Base-by-base conservation (phyloP, 2,329 filamentous ascomycete genomes). In the Ceratocystis cacaofunesta region DNA sequence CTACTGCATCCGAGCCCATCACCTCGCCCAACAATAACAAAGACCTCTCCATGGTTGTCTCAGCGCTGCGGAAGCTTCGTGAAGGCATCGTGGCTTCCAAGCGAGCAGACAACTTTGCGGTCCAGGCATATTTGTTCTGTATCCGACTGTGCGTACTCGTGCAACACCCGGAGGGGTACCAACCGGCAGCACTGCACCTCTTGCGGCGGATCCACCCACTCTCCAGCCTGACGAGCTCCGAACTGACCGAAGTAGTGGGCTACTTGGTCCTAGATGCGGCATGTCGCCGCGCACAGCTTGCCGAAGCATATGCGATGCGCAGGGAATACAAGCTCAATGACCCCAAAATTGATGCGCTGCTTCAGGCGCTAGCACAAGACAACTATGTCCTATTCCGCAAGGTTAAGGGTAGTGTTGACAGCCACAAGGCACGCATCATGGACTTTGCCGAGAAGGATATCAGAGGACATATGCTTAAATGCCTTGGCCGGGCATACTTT, bases 81-180 rank as follows among this genome's bases (percentile, higher is more conserved):
- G 94, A 99, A 77, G 92, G 87, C 28, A 86, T 97, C 61, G 84
- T 95, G 2, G 89, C 89, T 12, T 86, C 88, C 7, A 84, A 85
- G 64, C 85, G 92, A 22, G 78, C 80, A 44, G 89, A 96, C 72
- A 79, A 83, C 63, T 99, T 99, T 75, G 86, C 92, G 1, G 85
- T 88, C n/a, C 86, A 91, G 70, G 89, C 86, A 17, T 96, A 97
- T 75, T 85, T 95, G 68, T 97, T 97, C 78, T 90, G 89, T 71
- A 89, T 95, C 70, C 87, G 92, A 65, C 80, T 92, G 30, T 86
- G 89, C 28, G 86, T 99, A 68, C 82, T 96, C 43, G 85, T 88
- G 66, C 85, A 86, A 69, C 87, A 95, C 70, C 88, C 87, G 70
- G 90, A 95, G 70, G 91, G 91, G 1, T 99, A 97, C 74, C 87